Evolutionary conservation across 495 filamentous ascomycete genomes (phyloP), one percentile per base, ranked within the genome.

Genomic region (Penicillium ochrochloron): DNA sequence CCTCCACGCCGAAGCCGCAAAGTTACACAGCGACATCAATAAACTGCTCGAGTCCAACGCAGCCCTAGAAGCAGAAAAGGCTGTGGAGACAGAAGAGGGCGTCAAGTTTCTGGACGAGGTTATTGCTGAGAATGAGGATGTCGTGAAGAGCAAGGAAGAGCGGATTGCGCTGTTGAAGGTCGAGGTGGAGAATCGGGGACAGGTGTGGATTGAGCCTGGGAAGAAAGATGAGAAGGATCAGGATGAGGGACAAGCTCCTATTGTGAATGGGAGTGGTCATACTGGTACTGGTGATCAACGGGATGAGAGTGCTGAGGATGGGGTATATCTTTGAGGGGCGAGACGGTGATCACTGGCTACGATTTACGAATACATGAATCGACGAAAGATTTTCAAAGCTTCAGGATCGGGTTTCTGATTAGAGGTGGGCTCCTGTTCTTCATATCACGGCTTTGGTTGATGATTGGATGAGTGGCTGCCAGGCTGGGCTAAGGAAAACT

Each of bases 1-100:
- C 61, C 84, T 97, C 46, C 89, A 93, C 79, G 78, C 86, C 75
- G 97, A 97, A 82, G 87, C 88, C 66, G 83, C 87, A 66, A 93
- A 97, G 73, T 81, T 97, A 44, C 87, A 85, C 72, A 96, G 96
- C 82, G 88, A 84, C 57, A 92, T 95, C 73, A 81, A 86, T 10
- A 93, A 97, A 73, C 89, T 97, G 23, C 27, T 54, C 51, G 82
- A 87, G 60, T 86, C 70, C 55, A 56, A 56, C 53, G 17, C 53
- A 10, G 53, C 29, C 17, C 61, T 68, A 11, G 76, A 85, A 61
- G 84, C 83, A 1, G 78, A 80, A 52, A 82, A 83, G 15, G 71
- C 79, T 0, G 83, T 85, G 55, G 89, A 93, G 15, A 71, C 79
- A 0, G 83, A 85, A 54, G 89, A 93, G 69, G 94, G 72, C 82